These are phyloP conservation scores for Sphaerobolus stellatus DNA, from an alignment of 1,284 basidiomycete species.

Conservation along the genomic window DNA sequence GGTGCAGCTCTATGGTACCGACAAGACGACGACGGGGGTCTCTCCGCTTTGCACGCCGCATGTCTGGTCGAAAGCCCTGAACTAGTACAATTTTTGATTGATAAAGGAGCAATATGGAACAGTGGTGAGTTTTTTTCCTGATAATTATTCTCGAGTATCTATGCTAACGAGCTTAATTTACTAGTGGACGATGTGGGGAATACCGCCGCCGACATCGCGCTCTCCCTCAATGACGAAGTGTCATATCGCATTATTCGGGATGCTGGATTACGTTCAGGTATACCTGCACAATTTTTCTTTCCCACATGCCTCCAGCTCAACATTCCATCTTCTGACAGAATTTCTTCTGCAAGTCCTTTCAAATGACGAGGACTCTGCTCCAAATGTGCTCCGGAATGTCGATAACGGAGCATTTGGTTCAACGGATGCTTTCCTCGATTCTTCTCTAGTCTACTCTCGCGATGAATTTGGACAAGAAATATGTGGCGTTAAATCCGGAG, in stretches of 20 bases:
- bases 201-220: conserved; percentile 85
- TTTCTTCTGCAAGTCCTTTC: conserved; percentile 63
- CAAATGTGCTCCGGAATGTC: conserved; percentile 51
- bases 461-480: conserved; percentile 81
- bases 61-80: conserved; percentile 69
- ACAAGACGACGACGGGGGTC: conserved; percentile 77
- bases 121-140: conserved; percentile 43
- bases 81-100: conserved; percentile 66
- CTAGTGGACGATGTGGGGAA: conserved; percentile 75
- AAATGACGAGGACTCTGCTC: conserved; percentile 39
- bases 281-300: conserved; percentile 13
- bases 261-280: conserved; percentile 85
- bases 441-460: conserved; percentile 66
- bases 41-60: conserved; percentile 86
- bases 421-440: conserved; percentile 73
- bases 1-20: conserved; percentile 93
- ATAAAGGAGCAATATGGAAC: conserved; percentile 92
- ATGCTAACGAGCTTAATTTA: neutral
- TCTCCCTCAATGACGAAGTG: conserved; percentile 75
- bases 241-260: conserved; percentile 80
- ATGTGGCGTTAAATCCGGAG: conserved; percentile 70
- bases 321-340: conserved; percentile 43
- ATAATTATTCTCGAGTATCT: neutral
- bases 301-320: conserved; percentile 13
- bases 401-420: conserved; percentile 74